Evolutionary conservation across 441 rosid species (phyloP).

Genomic region (Biscutella auriculata): DNA sequence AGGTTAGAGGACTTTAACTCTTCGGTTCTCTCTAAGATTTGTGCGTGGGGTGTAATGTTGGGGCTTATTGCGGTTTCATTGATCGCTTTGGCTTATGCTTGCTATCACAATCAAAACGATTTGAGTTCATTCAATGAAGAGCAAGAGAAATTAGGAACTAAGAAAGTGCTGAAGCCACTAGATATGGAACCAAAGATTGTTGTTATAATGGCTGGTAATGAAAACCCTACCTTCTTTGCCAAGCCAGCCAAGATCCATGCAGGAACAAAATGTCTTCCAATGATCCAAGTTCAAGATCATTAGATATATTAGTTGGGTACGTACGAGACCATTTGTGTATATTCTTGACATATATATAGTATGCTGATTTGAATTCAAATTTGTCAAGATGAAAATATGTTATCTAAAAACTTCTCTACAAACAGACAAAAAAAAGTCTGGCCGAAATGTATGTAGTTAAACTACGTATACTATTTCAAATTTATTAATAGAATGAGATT

Average conservation of each 20-base stretch:
- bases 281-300: not conserved
- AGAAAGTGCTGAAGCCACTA: constrained; percentile 12
- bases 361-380: no score
- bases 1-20: constrained; percentile 32
- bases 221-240: constrained; percentile 56
- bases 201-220: constrained; percentile 71
- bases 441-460: no score
- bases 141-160: constrained; percentile 21
- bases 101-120: constrained; percentile 22
- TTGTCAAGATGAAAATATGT: no score
- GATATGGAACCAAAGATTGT: constrained; percentile 55
- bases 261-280: not conserved
- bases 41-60: constrained; percentile 40
- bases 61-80: constrained; percentile 39
- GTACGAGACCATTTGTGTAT: no score
- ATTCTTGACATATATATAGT: no score
- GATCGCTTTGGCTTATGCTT: constrained; percentile 36
- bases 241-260: constrained; percentile 24
- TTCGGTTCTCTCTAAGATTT: constrained; percentile 40
- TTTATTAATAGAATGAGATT: no score
- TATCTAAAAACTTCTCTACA: no score
- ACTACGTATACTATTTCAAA: no score
- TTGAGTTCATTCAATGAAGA: not conserved
- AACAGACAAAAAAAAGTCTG: no score
- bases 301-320: no score